Evolutionary conservation across 352 stramenopile species (phyloP).

Genomic region (Phytophthora tentaculata): DNA sequence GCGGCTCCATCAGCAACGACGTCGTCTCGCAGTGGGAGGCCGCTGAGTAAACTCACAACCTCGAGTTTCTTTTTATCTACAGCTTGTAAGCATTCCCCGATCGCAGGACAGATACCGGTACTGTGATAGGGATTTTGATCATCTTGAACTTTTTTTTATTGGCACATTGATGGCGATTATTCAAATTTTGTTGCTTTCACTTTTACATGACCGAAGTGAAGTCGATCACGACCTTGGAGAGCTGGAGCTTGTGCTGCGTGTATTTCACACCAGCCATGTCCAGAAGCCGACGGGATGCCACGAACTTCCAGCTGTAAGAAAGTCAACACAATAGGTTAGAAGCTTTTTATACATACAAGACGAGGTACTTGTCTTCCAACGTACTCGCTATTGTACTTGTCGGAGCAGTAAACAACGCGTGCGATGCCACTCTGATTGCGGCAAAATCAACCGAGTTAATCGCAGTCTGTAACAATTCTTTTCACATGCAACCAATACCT

Average conservation of each 20-base stretch:
- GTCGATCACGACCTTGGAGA: constrained; percentile 71
- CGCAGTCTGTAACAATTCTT: neutral
- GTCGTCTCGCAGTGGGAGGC: constrained; percentile 66
- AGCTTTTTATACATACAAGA: neutral
- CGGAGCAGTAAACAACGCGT: constrained; percentile 96
- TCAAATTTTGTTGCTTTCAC: neutral
- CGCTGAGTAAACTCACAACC: constrained; percentile 30
- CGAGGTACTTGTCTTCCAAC: constrained; percentile 14
- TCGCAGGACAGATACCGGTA: constrained; percentile 17
- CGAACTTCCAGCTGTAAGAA: constrained; percentile 81
- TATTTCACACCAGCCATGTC: constrained; percentile 84
- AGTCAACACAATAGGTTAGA: constrained; percentile 19
- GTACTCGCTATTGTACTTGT: constrained; percentile 94
- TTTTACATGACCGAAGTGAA: constrained; percentile 55
- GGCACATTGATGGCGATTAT: constrained; percentile 19
- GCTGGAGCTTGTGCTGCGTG: constrained; percentile 63
- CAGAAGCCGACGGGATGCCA: constrained; percentile 86
- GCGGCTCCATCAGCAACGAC: constrained; percentile 52
- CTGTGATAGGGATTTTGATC: constrained; percentile 22
- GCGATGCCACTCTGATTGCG: constrained; percentile 91
- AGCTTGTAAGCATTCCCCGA: constrained; percentile 16
- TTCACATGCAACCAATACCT: constrained; percentile 44
- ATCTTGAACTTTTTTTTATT: constrained; percentile 1
- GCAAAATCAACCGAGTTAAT: neutral
- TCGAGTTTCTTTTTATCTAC: constrained; percentile 24